Evolutionary conservation across 768 basidiomycete genomes (phyloP).

Genomic region (Suillus subaureus): DNA sequence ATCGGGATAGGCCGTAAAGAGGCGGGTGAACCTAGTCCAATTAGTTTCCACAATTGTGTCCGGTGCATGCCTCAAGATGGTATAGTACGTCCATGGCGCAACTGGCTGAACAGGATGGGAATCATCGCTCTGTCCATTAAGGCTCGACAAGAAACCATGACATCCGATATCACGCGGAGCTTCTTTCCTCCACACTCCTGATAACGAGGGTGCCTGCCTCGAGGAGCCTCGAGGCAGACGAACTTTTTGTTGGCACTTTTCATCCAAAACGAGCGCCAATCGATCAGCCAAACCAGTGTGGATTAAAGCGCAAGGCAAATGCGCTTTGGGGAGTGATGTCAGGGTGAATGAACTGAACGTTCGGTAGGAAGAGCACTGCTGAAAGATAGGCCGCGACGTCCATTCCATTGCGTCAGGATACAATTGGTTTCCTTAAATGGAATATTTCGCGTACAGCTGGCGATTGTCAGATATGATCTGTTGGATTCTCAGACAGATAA

Average conservation of each 20-base stretch:
- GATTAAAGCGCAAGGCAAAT: background rate
- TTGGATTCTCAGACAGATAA: background rate
- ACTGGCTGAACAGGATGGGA: slow-evolving; percentile 28
- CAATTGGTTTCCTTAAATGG: background rate
- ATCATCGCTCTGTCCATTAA: slow-evolving; percentile 20
- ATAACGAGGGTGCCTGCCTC: slow-evolving; percentile 60
- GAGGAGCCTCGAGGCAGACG: slow-evolving; percentile 53
- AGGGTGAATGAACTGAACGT: background rate
- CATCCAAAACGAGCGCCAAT: slow-evolving; percentile 45
- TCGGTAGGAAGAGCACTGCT: background rate
- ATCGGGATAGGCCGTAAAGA: background rate
- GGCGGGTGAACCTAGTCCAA: background rate
- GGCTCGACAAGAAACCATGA: slow-evolving; percentile 25
- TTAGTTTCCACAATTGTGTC: slow-evolving; percentile 49
- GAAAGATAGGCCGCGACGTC: background rate
- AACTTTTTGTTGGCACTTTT: slow-evolving; percentile 42
- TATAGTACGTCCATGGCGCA: slow-evolving; percentile 67
- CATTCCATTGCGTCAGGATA: background rate
- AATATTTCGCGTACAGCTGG: background rate
- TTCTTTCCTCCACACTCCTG: slow-evolving; percentile 48
- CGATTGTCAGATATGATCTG: background rate
- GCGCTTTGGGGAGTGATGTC: background rate
- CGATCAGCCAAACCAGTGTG: slow-evolving; percentile 12
- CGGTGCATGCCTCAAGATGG: slow-evolving; percentile 52
- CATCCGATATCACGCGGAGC: slow-evolving; percentile 46